Conservation (phyloP, 2,329 filamentous ascomycete genomes). For the Bipolaris gigantea region DNA sequence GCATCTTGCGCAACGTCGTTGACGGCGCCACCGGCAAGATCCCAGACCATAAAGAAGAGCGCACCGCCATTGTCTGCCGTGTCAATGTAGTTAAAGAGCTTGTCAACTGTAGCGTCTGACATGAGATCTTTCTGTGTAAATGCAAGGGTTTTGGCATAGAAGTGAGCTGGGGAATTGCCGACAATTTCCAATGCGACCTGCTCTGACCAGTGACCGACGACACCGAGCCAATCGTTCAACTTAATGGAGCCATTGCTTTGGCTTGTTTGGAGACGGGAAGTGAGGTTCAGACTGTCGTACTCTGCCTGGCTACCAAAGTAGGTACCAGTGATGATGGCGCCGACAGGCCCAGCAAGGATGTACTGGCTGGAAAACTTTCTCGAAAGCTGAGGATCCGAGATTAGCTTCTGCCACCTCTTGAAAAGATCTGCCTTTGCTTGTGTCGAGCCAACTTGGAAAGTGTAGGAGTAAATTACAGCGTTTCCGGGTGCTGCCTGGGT, state of each 20-base stretch:
- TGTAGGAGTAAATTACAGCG: slow-evolving; percentile 40
- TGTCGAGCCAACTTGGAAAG: slow-evolving; percentile 29
- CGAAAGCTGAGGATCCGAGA: slow-evolving; percentile 34
- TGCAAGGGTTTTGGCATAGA: slow-evolving; percentile 42
- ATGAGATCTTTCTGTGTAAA: slow-evolving; percentile 39
- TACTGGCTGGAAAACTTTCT: slow-evolving; percentile 41
- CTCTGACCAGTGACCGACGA: slow-evolving; percentile 39
- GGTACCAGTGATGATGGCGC: slow-evolving; percentile 38
- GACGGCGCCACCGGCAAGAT: slow-evolving; percentile 39
- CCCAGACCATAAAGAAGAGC: slow-evolving; percentile 42
- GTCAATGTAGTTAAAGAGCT: slow-evolving; percentile 39
- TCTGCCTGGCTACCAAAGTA: slow-evolving; percentile 40
- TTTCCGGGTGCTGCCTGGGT: slow-evolving; percentile 40
- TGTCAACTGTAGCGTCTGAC: slow-evolving; percentile 33
- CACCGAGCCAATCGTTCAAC: slow-evolving; percentile 39
- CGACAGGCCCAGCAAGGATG: slow-evolving; percentile 31
- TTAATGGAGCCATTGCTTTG: slow-evolving; percentile 26
- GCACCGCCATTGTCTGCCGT: slow-evolving; percentile 36
- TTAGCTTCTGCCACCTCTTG: slow-evolving; percentile 43
- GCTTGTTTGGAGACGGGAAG: slow-evolving; percentile 24
- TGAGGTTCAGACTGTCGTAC: slow-evolving; percentile 40
- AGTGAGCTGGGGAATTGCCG: slow-evolving; percentile 36
- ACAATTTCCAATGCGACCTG: slow-evolving; percentile 35
- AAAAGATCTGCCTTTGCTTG: slow-evolving; percentile 33
- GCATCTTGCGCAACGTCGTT: slow-evolving; percentile 37